Base-by-base conservation (phyloP, 371 early-diverging fungal genomes). In the Mucor racemosus region DNA sequence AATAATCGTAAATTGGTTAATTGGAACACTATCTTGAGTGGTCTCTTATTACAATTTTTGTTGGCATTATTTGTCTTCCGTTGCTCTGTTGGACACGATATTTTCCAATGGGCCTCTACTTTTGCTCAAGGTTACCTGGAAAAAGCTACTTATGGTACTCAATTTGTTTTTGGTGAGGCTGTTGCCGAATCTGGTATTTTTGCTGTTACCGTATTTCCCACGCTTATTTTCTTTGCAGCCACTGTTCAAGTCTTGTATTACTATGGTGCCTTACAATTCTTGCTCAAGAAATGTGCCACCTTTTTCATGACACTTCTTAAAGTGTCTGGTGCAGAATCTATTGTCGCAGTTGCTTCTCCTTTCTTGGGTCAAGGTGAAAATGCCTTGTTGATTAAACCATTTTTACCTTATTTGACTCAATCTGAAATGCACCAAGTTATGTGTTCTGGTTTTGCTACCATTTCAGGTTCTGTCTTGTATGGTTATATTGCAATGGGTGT, bases 371-470 rank as follows among this genome's bases (percentile, higher is more conserved):
- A 92, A 84, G 85, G 90, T 64, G 97, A 96, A 78, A 91, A 91
- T 54, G 93, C 92, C 5, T 79, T 96, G 64, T 75, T 96, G 53
- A 92, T 95, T 60, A 84, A 85, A 41, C 94, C 95, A 48, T 94
- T 92, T 72, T 76, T 96, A 33, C 88, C 90, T 39, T 88, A 88
- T 73, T 90, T 95, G 94, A 96, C 97, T 26, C 77, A 72, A 7
- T 88, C 94, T 3, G 97, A 96, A 78, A 72, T 96, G 66, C 95
- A 95, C 76, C 88, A 94, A 58, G 87, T 90, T 82, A 91, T 96
- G 94, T 88, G 91, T n/a, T 93, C 94, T 55, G 96, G 95, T 40
- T 96, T 96, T 80, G 90, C 95, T 21, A 95, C 96, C 61, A 89
- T 94, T 66, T 88, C 94, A 26, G 97, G 97, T n/a, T 94, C 95